Evolutionary conservation across 2,329 filamentous ascomycete species (phyloP).

Genomic region (Sarocladiaceae sp.): DNA sequence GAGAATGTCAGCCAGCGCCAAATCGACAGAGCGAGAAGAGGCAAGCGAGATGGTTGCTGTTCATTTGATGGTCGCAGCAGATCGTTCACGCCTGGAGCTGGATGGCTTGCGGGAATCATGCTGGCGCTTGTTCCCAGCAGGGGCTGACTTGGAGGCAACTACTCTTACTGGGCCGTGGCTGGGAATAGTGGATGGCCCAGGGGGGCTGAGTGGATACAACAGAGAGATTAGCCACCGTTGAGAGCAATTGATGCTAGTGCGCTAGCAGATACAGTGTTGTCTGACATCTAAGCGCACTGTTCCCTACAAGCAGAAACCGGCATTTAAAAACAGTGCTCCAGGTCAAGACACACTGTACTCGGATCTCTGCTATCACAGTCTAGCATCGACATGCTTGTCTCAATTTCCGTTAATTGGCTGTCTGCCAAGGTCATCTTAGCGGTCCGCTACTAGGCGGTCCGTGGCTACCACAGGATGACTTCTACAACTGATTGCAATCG

Average conservation of each 20-base stretch:
- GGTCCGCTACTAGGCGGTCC: background rate
- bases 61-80: slow-evolving; percentile 8
- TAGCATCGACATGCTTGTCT: slow-evolving; percentile 5
- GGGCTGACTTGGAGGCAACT: background rate
- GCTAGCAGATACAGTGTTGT: background rate
- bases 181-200: background rate
- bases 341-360: background rate
- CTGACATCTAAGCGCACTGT: background rate
- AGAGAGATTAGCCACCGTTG: slow-evolving; percentile 6
- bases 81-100: background rate
- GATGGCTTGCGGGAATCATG: background rate
- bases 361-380: background rate
- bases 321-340: background rate
- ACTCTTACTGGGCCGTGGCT: background rate
- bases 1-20: background rate
- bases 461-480: background rate
- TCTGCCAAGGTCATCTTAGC: slow-evolving; percentile 7
- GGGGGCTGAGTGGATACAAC: background rate
- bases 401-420: slow-evolving; percentile 7
- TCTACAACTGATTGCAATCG: background rate
- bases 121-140: too few species aligned
- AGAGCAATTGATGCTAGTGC: background rate
- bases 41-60: slow-evolving; percentile 3
- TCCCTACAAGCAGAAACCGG: too few species aligned
- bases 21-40: background rate